Conservation (phyloP, 2,329 filamentous ascomycete species). For the Rutstroemia sydowiana region DNA sequence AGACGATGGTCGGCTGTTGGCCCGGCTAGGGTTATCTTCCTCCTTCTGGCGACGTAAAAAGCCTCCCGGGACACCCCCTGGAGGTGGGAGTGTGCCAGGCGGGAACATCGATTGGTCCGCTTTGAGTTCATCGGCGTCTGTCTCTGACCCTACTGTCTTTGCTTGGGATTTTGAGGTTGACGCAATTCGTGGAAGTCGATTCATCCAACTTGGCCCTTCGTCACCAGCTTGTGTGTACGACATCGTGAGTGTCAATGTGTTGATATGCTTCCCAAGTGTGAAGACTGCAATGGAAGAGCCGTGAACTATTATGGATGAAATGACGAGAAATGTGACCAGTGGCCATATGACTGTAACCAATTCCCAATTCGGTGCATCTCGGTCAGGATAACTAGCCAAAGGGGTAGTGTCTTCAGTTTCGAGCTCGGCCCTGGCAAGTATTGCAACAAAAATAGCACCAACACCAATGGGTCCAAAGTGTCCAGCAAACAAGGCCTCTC, state of each 20-base stretch:
- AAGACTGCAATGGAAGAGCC: slow-evolving; percentile 98
- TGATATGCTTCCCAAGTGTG: slow-evolving; percentile 95
- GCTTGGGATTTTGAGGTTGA: slow-evolving; percentile 71
- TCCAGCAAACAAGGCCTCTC: slow-evolving; percentile 90
- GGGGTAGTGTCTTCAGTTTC: slow-evolving; percentile 70
- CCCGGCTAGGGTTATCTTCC: slow-evolving; percentile 51
- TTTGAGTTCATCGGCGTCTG: slow-evolving; percentile 60
- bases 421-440: slow-evolving; percentile 85
- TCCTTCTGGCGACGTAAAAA: slow-evolving; percentile 81
- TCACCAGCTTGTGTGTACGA: slow-evolving; percentile 90
- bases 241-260: slow-evolving; percentile 89
- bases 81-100: slow-evolving; percentile 65
- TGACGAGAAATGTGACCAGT: slow-evolving; percentile 87
- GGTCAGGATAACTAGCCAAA: slow-evolving; percentile 51
- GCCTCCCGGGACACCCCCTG: slow-evolving; percentile 62
- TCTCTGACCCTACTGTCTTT: slow-evolving; percentile 71
- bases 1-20: slow-evolving; percentile 53
- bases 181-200: slow-evolving; percentile 68
- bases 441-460: slow-evolving; percentile 90
- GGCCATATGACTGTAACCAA: slow-evolving; percentile 90
- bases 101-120: slow-evolving; percentile 45
- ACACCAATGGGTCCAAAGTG: slow-evolving; percentile 98
- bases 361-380: slow-evolving; percentile 48
- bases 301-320: slow-evolving; percentile 89
- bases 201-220: slow-evolving; percentile 91